phyloP scores from a whole-genome alignment of 1,139 yeast genomes.

The Debaryomyces udenii region DNA sequence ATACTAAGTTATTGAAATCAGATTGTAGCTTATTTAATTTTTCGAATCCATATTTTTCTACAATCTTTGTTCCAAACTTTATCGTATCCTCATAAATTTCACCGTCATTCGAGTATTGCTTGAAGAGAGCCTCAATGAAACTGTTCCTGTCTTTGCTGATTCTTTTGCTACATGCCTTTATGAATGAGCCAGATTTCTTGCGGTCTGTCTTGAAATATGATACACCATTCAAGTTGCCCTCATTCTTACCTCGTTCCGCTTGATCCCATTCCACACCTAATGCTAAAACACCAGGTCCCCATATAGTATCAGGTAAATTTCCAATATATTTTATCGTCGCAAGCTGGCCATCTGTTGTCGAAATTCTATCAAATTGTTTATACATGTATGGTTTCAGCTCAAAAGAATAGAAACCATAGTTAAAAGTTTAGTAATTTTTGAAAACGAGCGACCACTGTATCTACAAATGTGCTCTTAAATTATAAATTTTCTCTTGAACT shows the following conservation, averaged over 20 bases:
- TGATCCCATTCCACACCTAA: slow-evolving; percentile 91
- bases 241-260: slow-evolving; percentile 69
- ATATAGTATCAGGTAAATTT: slow-evolving; percentile 44
- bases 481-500: background rate
- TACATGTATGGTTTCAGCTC: slow-evolving; percentile 13
- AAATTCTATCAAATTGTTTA: slow-evolving; percentile 46
- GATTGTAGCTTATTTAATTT: slow-evolving; percentile 51
- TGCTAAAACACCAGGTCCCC: slow-evolving; percentile 58
- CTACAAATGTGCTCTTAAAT: slow-evolving; percentile 3
- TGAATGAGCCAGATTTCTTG: slow-evolving; percentile 62
- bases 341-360: slow-evolving; percentile 45
- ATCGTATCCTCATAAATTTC: slow-evolving; percentile 27
- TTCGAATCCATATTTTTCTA: slow-evolving; percentile 69
- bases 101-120: slow-evolving; percentile 41
- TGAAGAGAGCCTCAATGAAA: slow-evolving; percentile 53
- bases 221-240: slow-evolving; percentile 67
- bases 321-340: slow-evolving; percentile 74
- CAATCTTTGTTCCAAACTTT: slow-evolving; percentile 55
- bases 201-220: slow-evolving; percentile 53
- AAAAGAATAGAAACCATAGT: background rate
- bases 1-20: slow-evolving; percentile 45
- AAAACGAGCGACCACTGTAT: background rate
- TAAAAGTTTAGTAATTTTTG: background rate
- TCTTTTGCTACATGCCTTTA: slow-evolving; percentile 49
- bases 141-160: slow-evolving; percentile 25